Conservation (phyloP, 2,329 filamentous ascomycete species). For the Claviceps sp. region DNA sequence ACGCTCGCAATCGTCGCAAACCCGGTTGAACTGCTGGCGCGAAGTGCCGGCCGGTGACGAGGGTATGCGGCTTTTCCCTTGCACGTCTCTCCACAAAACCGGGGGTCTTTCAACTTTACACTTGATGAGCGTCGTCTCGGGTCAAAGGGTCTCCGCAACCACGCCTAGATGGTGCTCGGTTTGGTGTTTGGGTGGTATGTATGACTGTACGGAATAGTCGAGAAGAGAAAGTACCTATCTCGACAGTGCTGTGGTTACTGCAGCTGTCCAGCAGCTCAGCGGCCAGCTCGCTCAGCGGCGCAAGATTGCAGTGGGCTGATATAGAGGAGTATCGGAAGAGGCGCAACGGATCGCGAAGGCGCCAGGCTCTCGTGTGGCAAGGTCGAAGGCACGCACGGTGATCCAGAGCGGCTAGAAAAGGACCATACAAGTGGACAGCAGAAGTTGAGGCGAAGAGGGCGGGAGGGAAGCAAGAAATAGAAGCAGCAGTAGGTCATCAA, state of each 20-base stretch:
- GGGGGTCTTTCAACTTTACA: not conserved
- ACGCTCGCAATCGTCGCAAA: not conserved
- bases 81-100: not conserved
- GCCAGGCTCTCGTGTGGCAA: conserved; percentile 2
- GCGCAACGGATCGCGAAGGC: not conserved
- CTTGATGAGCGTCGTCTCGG: conserved; percentile 1
- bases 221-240: not conserved
- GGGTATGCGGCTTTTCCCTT: not conserved
- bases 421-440: not conserved
- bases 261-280: not conserved
- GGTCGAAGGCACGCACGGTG: not conserved
- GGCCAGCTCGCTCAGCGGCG: not conserved
- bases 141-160: conserved; percentile 3
- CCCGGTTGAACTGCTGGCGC: not conserved
- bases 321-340: not conserved
- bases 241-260: conserved; percentile 2
- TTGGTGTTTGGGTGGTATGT: too few relatives aligned
- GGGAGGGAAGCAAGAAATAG: not conserved
- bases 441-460: not conserved
- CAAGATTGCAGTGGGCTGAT: not conserved
- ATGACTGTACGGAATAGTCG: not conserved
- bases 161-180: not conserved
- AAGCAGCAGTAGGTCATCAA: not conserved
- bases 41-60: not conserved
- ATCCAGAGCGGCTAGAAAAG: not conserved